Evolutionary conservation across 2,329 filamentous ascomycete species (phyloP).

Genomic region (Hortaea werneckii): DNA sequence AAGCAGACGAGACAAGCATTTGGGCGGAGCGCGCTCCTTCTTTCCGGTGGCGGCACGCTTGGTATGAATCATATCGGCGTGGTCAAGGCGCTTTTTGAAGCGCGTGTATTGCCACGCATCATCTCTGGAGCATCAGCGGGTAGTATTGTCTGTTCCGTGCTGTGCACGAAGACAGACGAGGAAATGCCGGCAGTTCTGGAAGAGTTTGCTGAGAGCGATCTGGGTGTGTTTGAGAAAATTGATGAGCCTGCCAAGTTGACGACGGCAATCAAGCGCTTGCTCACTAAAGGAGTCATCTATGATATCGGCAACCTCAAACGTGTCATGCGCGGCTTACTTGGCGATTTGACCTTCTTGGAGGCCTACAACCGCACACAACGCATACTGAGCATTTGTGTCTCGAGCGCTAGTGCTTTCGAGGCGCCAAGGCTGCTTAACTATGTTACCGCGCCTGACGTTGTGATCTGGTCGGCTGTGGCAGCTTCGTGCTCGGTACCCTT

Average conservation of each 20-base stretch:
- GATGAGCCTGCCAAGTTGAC: slow-evolving; percentile 52
- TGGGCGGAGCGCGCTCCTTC: slow-evolving; percentile 69
- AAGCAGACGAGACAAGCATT: slow-evolving; percentile 67
- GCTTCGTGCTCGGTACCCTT: slow-evolving; percentile 57
- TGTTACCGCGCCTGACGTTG: slow-evolving; percentile 82
- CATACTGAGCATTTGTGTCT: slow-evolving; percentile 90
- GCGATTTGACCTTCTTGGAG: slow-evolving; percentile 89
- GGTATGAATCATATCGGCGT: slow-evolving; percentile 90
- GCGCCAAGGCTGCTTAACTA: slow-evolving; percentile 83
- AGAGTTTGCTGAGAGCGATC: slow-evolving; percentile 66
- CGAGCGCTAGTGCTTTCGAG: slow-evolving; percentile 77
- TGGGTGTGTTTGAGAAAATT: slow-evolving; percentile 66
- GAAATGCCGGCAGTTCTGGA: slow-evolving; percentile 62
- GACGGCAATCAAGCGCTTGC: slow-evolving; percentile 58
- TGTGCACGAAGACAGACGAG: slow-evolving; percentile 65
- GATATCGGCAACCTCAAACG: slow-evolving; percentile 74
- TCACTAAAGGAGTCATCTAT: slow-evolving; percentile 69
- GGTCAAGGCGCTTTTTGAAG: slow-evolving; percentile 67
- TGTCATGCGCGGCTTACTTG: slow-evolving; percentile 74
- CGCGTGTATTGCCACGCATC: slow-evolving; percentile 67
- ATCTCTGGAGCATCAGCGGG: slow-evolving; percentile 82
- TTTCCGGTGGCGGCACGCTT: slow-evolving; percentile 81
- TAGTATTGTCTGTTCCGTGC: slow-evolving; percentile 72
- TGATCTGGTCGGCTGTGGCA: slow-evolving; percentile 88
- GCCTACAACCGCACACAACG: slow-evolving; percentile 88